A percentile compares a stretch with the other conserved stretches of the same genome.
These are phyloP conservation scores for Skeletonema costatum DNA, from an alignment of 108 stramenopile genomes.

Conservation along the genomic window DNA sequence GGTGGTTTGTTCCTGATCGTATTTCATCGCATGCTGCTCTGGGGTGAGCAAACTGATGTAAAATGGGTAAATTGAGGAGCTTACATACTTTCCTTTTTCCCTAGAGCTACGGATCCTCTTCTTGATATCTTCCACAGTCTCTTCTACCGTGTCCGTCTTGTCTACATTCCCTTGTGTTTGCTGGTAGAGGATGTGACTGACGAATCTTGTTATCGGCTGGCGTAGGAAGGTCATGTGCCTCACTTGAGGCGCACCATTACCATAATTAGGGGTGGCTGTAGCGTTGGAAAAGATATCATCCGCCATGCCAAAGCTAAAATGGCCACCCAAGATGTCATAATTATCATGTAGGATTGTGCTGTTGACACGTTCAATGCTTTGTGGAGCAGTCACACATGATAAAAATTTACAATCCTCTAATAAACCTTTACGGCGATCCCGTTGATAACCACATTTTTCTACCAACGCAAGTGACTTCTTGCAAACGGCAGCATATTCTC, in stretches of 20 bases:
- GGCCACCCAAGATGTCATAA: constrained; percentile 54
- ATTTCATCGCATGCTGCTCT: too few species aligned
- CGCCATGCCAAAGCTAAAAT: constrained; percentile 44
- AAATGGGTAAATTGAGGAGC: too few species aligned
- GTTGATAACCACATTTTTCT: neutral
- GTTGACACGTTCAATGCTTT: neutral
- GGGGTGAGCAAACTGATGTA: too few species aligned
- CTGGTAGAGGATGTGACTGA: too few species aligned
- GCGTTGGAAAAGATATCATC: constrained; percentile 12
- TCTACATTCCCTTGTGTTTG: too few species aligned
- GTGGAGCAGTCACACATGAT: neutral
- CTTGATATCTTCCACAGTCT: too few species aligned
- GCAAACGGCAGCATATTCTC: constrained; percentile 42
- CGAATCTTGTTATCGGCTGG: constrained; percentile 29
- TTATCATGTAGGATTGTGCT: constrained; percentile 26
- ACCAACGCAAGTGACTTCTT: constrained; percentile 32
- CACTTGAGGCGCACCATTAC: neutral
- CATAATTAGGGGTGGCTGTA: neutral
- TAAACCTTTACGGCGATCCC: neutral
- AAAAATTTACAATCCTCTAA: constrained; percentile 17
- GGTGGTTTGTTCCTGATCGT: too few species aligned
- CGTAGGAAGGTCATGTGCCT: constrained; percentile 54
- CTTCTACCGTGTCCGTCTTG: too few species aligned
- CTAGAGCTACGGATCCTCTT: too few species aligned
- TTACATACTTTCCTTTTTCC: too few species aligned